Evolutionary conservation across 2,329 filamentous ascomycete species (phyloP).

Genomic region (Lasiodiplodia gonubiensis): DNA sequence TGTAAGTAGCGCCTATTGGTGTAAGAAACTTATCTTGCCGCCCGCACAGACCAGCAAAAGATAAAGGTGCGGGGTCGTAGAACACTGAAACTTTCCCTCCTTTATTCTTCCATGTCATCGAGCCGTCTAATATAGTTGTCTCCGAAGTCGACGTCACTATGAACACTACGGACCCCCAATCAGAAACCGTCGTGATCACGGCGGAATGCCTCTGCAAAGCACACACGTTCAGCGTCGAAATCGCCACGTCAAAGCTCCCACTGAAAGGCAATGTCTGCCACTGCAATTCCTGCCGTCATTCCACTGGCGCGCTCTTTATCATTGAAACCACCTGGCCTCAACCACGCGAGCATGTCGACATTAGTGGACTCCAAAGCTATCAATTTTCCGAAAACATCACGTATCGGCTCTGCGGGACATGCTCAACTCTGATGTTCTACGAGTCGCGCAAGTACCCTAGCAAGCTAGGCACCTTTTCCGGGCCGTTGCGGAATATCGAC

Average conservation of each 20-base stretch:
- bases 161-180: not conserved
- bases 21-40: no score
- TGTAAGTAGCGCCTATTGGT: no score
- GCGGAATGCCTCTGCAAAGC: slow-evolving; percentile 55
- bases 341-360: slow-evolving; percentile 38
- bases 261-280: slow-evolving; percentile 54
- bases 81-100: no score
- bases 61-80: no score
- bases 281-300: slow-evolving; percentile 57
- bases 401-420: slow-evolving; percentile 52
- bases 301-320: slow-evolving; percentile 52
- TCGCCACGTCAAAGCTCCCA: slow-evolving; percentile 48
- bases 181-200: slow-evolving; percentile 38
- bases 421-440: slow-evolving; percentile 54
- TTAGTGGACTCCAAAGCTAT: slow-evolving; percentile 45
- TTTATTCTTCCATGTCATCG: not conserved
- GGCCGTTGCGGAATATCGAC: slow-evolving; percentile 43
- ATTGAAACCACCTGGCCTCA: slow-evolving; percentile 48
- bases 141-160: not conserved
- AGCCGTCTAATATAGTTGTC: not conserved
- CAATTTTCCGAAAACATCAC: slow-evolving; percentile 43
- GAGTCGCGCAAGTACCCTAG: slow-evolving; percentile 33
- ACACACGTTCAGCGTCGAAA: slow-evolving; percentile 47
- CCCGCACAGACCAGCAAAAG: no score
- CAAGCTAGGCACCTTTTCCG: slow-evolving; percentile 47